Evolutionary conservation across 108 stramenopile genomes (phyloP), one percentile per base, ranked within the genome.

Genomic region (Conticribra guillardii): DNA sequence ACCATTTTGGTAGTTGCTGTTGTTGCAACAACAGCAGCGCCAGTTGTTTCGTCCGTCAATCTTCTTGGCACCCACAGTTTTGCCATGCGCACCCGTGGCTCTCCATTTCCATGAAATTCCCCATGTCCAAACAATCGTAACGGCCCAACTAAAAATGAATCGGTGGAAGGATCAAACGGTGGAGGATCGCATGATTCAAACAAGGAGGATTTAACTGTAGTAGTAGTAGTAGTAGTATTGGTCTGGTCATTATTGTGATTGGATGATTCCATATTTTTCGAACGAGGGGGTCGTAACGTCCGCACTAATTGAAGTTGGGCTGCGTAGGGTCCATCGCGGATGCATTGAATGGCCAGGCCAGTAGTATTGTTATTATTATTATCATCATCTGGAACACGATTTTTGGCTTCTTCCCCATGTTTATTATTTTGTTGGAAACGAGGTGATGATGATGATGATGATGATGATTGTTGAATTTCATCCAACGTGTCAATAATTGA

Each of bases 231-330:
- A 0, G 60, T 11, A 41, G 5, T 41, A 41, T 41, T 41, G 11
- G 8, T 9, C 8, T 11, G 11, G 37, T 50, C 64, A 11, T 29
- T 32, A 34, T 23, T 51, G 60, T 26, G 17, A 57, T 19, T 52
- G 71, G 23, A 21, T 14, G 48, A 52, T 11, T 41, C 37, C 67
- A 69, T 77, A 23, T 62, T 47, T 52, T 64, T 69, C 1, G 84
- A 81, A 37, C 84, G 87, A 27, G 75, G 66, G 0, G 87, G 87
- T 3, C 87, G 73, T 26, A 88, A 58, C 18, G 87, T 88, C 24
- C 87, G 62, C 16, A 85, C 69, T 24, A 88, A 49, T 46, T 83
- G 84, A 21, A 88, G 63, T 64, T 88, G 87, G 16, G 79, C 75
- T 9, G 34, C 68, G 70, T 81, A 88, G 3, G 48, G 65, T 7